phyloP scores from a whole-genome alignment of 305 asterid genomes.

The Striga hermonthica region DNA sequence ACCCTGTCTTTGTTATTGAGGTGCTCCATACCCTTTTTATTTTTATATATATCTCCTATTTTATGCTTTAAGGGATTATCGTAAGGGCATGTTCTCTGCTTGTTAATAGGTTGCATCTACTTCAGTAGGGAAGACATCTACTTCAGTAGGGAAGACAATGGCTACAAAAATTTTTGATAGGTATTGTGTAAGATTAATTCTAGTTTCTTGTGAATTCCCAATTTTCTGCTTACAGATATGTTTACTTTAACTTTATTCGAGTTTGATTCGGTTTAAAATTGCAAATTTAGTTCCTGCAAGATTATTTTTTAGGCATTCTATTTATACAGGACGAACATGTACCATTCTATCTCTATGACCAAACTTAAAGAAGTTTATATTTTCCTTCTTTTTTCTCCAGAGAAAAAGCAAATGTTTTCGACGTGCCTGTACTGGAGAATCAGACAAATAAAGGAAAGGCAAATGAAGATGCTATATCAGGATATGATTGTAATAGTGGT shows the following conservation, averaged over 20 bases:
- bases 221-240: constrained; percentile 17
- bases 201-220: constrained; percentile 14
- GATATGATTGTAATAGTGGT: constrained; percentile 43
- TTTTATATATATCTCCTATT: constrained; percentile 22
- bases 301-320: constrained; percentile 15
- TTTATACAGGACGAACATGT: constrained; percentile 24
- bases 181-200: constrained; percentile 31
- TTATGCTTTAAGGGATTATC: constrained; percentile 21
- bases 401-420: constrained; percentile 50
- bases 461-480: constrained; percentile 44
- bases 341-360: constrained; percentile 1
- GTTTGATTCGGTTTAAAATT: constrained; percentile 17
- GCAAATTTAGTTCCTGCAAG: constrained; percentile 1
- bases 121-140: constrained; percentile 37
- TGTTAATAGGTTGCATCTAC: constrained; percentile 39
- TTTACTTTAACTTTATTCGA: constrained; percentile 20
- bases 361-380: constrained; percentile 22
- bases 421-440: constrained; percentile 39
- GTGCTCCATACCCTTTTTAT: constrained; percentile 10
- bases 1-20: constrained; percentile 1
- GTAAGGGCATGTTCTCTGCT: constrained; percentile 11
- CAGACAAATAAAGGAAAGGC: constrained; percentile 42
- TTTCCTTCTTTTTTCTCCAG: constrained; percentile 41
- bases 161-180: constrained; percentile 34
- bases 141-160: constrained; percentile 34